A percentile compares a stretch with the other conserved stretches of the same genome.
These are phyloP conservation scores for Monosporascus sp. DNA, from an alignment of 2,329 filamentous ascomycete species.

Conservation along the genomic window DNA sequence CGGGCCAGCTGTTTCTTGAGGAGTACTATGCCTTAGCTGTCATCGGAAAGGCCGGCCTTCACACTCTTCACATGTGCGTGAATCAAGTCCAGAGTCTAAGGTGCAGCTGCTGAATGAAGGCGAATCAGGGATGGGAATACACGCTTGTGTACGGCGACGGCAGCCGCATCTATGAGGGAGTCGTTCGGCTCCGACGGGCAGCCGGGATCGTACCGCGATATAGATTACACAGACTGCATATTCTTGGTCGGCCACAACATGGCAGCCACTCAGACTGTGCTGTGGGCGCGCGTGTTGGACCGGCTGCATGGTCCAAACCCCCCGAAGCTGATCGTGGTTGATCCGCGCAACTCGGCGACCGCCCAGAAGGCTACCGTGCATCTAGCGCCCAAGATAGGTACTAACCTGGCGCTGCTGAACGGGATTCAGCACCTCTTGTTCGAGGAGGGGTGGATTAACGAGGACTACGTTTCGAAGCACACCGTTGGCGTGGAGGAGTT, in stretches of 20 bases:
- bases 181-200: conserved; percentile 33
- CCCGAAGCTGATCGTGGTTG: conserved; percentile 30
- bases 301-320: conserved; percentile 28
- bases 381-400: conserved; percentile 28
- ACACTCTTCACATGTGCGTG: conserved; percentile 31
- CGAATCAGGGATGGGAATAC: conserved; percentile 33
- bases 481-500: conserved; percentile 24
- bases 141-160: conserved; percentile 32
- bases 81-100: too few species aligned
- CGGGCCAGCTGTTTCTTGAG: conserved; percentile 32
- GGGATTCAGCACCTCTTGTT: conserved; percentile 32
- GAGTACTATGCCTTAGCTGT: conserved; percentile 34
- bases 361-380: conserved; percentile 30
- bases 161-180: conserved; percentile 32
- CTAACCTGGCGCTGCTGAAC: conserved; percentile 32
- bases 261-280: conserved; percentile 30
- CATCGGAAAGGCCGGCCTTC: conserved; percentile 31
- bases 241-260: conserved; percentile 33
- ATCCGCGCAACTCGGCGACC: conserved; percentile 28
- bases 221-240: conserved; percentile 31
- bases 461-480: conserved; percentile 24
- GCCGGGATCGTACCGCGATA: conserved; percentile 30
- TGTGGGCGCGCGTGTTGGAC: conserved; percentile 31
- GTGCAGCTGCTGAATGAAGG: background rate
- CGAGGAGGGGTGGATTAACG: conserved; percentile 29